Evolutionary conservation across 768 basidiomycete genomes (phyloP).

Genomic region (Cystofilobasidium capitatum): DNA sequence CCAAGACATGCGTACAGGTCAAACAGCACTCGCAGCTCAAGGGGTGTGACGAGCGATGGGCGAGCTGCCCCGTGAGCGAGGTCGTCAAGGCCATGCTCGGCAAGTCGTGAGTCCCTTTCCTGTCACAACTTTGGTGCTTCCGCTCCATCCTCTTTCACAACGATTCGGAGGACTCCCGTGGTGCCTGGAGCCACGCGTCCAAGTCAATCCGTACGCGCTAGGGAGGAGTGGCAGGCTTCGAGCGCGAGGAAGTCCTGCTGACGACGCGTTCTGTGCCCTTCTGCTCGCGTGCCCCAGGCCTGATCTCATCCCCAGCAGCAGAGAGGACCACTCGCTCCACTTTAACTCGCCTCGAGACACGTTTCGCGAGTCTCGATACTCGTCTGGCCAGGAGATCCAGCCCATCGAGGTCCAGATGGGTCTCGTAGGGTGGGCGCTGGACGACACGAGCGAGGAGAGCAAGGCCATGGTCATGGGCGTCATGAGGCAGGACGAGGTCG

Average conservation of each 20-base stretch:
- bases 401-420: conserved; percentile 20
- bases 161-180: not conserved
- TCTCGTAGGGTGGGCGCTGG: conserved; percentile 21
- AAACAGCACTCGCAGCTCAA: conserved; percentile 15
- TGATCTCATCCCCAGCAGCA: conserved; percentile 8
- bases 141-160: not conserved
- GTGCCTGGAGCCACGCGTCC: not conserved
- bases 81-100: conserved; percentile 19
- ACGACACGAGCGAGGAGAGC: conserved; percentile 19
- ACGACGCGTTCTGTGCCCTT: not conserved
- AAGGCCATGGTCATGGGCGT: conserved; percentile 16
- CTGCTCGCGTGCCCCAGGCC: not conserved
- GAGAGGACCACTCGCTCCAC: conserved; percentile 16
- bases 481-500: conserved; percentile 16
- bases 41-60: conserved; percentile 12
- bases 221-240: not conserved
- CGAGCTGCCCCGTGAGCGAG: conserved; percentile 10
- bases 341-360: conserved; percentile 11
- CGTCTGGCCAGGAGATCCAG: not conserved
- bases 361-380: conserved; percentile 6
- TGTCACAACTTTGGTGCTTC: not conserved
- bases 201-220: not conserved
- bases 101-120: conserved; percentile 4
- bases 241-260: not conserved
- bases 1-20: conserved; percentile 3